Evolutionary conservation across 352 stramenopile species (phyloP).

Genomic region (Aphanomyces euteiches): DNA sequence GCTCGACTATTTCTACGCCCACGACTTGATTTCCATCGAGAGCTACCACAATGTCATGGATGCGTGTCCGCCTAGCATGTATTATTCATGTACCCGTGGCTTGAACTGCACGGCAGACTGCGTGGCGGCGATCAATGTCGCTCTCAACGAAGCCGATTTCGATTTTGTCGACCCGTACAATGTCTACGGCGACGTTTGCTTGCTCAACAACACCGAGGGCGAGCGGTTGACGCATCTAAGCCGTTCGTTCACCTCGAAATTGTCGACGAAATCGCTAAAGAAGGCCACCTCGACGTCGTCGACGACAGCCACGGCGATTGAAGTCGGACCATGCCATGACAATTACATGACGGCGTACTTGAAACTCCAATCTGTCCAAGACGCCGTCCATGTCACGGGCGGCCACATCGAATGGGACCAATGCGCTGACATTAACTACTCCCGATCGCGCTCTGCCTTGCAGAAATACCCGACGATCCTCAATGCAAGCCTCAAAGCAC

Average conservation of each 20-base stretch:
- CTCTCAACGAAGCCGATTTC: conserved; percentile 32
- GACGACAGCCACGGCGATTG: conserved; percentile 3
- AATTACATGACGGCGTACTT: conserved; percentile 39
- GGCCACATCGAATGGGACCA: conserved; percentile 46
- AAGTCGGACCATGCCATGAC: conserved; percentile 28
- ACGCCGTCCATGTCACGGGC: conserved; percentile 50
- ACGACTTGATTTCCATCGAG: conserved; percentile 34
- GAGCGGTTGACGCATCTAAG: neutral
- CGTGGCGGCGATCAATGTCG: neutral
- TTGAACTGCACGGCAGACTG: neutral
- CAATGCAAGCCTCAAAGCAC: conserved; percentile 10
- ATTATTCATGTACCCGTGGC: conserved; percentile 40
- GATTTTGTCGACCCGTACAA: conserved; percentile 13
- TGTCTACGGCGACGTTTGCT: conserved; percentile 20
- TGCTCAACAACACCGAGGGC: neutral
- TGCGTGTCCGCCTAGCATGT: conserved; percentile 9
- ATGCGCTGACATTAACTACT: conserved; percentile 47
- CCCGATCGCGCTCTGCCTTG: conserved; percentile 46
- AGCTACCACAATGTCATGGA: conserved; percentile 36
- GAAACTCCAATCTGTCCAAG: conserved; percentile 50
- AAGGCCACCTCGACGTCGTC: neutral
- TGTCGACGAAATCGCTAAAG: too few relatives aligned
- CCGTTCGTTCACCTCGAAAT: neutral
- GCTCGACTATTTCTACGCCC: conserved; percentile 32
- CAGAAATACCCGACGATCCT: conserved; percentile 59